Evolutionary conservation across 176 grass and related monocot genomes (phyloP).

Genomic region (Triticum monococcum): DNA sequence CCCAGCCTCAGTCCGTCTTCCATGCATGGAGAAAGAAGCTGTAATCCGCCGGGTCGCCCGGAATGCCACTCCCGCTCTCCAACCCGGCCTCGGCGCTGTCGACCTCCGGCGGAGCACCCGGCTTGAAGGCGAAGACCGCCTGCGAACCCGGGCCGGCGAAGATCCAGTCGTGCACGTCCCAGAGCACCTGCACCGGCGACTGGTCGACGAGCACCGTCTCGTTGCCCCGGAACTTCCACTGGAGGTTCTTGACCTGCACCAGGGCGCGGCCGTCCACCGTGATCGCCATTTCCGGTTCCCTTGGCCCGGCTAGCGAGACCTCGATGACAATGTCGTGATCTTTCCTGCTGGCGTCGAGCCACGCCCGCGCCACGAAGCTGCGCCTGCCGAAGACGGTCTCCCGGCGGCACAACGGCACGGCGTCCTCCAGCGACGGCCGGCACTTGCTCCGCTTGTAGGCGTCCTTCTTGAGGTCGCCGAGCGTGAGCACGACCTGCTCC

Average conservation of each 20-base stretch:
- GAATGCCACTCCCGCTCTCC: slow-evolving; percentile 8
- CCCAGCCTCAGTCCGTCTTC: slow-evolving; percentile 64
- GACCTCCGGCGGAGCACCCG: slow-evolving; percentile 20
- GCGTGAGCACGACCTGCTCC: slow-evolving; percentile 66
- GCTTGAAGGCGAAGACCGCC: slow-evolving; percentile 74
- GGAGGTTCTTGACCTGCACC: slow-evolving; percentile 69
- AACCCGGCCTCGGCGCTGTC: neutral
- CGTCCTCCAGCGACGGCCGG: slow-evolving; percentile 69
- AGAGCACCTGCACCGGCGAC: slow-evolving; percentile 74
- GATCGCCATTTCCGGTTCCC: slow-evolving; percentile 77
- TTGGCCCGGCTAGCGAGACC: slow-evolving; percentile 47
- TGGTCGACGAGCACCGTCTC: slow-evolving; percentile 67
- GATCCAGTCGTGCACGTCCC: slow-evolving; percentile 95
- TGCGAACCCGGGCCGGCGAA: slow-evolving; percentile 52
- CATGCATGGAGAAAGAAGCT: slow-evolving; percentile 88
- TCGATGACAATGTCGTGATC: slow-evolving; percentile 83
- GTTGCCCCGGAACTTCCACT: slow-evolving; percentile 87
- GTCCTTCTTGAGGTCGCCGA: slow-evolving; percentile 83
- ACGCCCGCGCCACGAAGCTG: slow-evolving; percentile 49
- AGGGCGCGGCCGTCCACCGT: slow-evolving; percentile 65
- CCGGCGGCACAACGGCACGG: slow-evolving; percentile 56
- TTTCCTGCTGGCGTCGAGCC: slow-evolving; percentile 40
- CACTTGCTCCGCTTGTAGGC: slow-evolving; percentile 84
- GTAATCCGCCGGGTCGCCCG: slow-evolving; percentile 49
- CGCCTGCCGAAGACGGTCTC: slow-evolving; percentile 67